A percentile compares a stretch with the other conserved stretches of the same genome.
phyloP scores from a whole-genome alignment of 495 filamentous ascomycete species.

The Penicillium tannophilum region DNA sequence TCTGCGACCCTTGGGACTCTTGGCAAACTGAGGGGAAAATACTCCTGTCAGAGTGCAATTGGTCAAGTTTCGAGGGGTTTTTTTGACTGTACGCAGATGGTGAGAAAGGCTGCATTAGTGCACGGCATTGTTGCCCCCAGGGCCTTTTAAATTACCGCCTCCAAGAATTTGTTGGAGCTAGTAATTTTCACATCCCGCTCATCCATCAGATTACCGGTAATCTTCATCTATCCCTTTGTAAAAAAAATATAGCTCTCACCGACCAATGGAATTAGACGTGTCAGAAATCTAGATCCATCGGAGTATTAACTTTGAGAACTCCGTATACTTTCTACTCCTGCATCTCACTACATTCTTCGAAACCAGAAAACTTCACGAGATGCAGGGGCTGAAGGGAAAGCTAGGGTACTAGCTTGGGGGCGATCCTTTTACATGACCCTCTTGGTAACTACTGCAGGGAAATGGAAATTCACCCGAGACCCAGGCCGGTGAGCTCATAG shows the following conservation, averaged over 20 bases:
- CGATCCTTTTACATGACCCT: background rate
- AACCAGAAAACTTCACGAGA: background rate
- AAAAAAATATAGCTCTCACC: background rate
- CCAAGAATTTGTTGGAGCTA: background rate
- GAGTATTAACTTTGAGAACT: background rate
- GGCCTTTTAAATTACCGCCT: background rate
- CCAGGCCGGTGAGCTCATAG: background rate
- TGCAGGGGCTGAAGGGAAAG: background rate
- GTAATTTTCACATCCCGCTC: background rate
- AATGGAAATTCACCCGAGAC: background rate
- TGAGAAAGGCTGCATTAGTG: background rate
- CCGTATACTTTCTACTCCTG: background rate
- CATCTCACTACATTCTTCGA: background rate
- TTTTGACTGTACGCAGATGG: background rate
- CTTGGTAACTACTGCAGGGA: background rate
- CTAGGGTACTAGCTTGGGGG: background rate
- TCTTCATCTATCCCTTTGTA: background rate
- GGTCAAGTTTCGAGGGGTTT: conserved; percentile 21
- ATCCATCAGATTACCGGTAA: background rate
- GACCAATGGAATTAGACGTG: background rate
- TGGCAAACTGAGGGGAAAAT: background rate
- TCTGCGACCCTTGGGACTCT: background rate
- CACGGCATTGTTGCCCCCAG: background rate
- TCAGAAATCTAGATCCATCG: background rate
- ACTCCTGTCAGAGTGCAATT: conserved; percentile 8